Conservation (phyloP, 2,329 filamentous ascomycete genomes). For the Stylonectria norvegica region DNA sequence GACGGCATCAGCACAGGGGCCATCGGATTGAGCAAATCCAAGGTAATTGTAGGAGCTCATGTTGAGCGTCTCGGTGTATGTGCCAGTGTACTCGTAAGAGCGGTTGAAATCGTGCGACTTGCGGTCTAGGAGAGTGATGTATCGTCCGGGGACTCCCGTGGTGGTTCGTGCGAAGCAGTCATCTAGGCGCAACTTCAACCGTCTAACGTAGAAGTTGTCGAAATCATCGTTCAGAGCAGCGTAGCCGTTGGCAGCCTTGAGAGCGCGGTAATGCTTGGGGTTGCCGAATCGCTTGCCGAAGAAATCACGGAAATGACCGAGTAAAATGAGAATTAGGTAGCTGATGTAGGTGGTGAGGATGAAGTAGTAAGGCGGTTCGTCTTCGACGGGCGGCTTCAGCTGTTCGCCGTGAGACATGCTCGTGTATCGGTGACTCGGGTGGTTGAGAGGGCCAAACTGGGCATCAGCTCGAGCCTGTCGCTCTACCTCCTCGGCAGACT, state of each 20-base stretch:
- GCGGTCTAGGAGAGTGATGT: constrained; percentile 88
- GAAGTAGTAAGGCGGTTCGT: constrained; percentile 96
- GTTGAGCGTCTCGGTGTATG: constrained; percentile 90
- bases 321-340: constrained; percentile 91
- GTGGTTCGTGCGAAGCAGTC: constrained; percentile 94
- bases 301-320: constrained; percentile 94
- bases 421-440: constrained; percentile 79
- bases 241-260: constrained; percentile 82
- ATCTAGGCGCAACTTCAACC: constrained; percentile 90
- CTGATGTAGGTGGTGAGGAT: constrained; percentile 97
- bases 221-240: constrained; percentile 97
- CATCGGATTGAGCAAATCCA: constrained; percentile 95
- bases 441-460: constrained; percentile 84
- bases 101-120: constrained; percentile 88
- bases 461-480: constrained; percentile 75
- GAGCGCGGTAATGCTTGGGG: constrained; percentile 74
- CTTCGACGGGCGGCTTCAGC: constrained; percentile 80
- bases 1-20: constrained; percentile 89
- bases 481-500: constrained; percentile 76
- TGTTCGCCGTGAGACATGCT: constrained; percentile 81
- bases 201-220: constrained; percentile 94
- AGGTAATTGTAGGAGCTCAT: constrained; percentile 99
- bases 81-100: constrained; percentile 84
- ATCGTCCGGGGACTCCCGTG: constrained; percentile 90
- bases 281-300: constrained; percentile 94